Evolutionary conservation across 805 yeast species (phyloP).

Genomic region (Wickerhamia fluorescens): DNA sequence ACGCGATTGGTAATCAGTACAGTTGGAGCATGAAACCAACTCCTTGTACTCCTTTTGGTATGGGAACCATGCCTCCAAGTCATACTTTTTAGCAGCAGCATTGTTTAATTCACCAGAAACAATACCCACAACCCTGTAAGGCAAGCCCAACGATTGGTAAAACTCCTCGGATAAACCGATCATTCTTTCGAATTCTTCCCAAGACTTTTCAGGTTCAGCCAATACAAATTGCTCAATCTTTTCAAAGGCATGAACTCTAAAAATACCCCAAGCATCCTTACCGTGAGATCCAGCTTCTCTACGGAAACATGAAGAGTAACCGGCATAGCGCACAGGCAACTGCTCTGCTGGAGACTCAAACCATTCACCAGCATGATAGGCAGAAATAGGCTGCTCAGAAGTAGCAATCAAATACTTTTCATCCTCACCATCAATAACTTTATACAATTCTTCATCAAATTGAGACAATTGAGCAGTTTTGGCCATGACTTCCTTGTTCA

Average conservation of each 20-base stretch:
- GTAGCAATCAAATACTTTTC: slow-evolving; percentile 98
- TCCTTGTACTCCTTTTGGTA: slow-evolving; percentile 98
- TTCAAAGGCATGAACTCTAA: slow-evolving; percentile 98
- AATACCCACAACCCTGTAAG: slow-evolving; percentile 95
- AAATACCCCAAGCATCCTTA: slow-evolving; percentile 99
- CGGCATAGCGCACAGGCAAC: slow-evolving; percentile 94
- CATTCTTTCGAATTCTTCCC: slow-evolving; percentile 97
- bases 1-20: slow-evolving; percentile 99
- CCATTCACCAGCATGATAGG: slow-evolving; percentile 97
- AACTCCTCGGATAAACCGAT: slow-evolving; percentile 86
- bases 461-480: slow-evolving; percentile 97
- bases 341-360: slow-evolving; percentile 96
- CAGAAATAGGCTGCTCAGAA: slow-evolving; percentile 98
- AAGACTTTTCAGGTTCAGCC: slow-evolving; percentile 96
- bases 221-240: slow-evolving; percentile 94
- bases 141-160: slow-evolving; percentile 84
- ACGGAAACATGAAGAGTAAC: slow-evolving; percentile 97
- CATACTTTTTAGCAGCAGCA: slow-evolving; percentile 98
- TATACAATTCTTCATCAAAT: slow-evolving; percentile 96
- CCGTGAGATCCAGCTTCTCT: slow-evolving; percentile 99
- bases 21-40: slow-evolving; percentile 96
- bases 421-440: slow-evolving; percentile 94
- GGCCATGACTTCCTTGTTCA: slow-evolving; percentile 99
- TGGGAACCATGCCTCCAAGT: slow-evolving; percentile 99
- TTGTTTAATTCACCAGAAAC: slow-evolving; percentile 98